These are phyloP conservation scores for Pseudogymnoascus sp. DNA, from an alignment of 2,329 filamentous ascomycete genomes.

Conservation along the genomic window DNA sequence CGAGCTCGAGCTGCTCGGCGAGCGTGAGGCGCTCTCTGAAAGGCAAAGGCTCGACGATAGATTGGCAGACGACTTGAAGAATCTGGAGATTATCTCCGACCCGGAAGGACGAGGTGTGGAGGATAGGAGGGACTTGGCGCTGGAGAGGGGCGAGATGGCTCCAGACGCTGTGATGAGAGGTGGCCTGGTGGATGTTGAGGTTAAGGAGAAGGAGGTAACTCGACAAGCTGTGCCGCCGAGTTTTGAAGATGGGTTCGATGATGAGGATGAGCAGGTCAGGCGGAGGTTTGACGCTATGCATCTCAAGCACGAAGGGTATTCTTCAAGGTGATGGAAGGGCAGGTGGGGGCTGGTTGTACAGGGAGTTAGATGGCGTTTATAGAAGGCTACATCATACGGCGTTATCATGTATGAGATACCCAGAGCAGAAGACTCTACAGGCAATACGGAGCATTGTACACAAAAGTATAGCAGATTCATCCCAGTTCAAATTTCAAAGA, in stretches of 20 bases:
- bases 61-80: conserved; percentile 23
- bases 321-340: conserved; percentile 20
- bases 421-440: not conserved
- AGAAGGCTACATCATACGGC: not conserved
- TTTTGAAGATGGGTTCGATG: conserved; percentile 21
- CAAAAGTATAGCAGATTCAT: not conserved
- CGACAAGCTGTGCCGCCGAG: conserved; percentile 34
- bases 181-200: conserved; percentile 38
- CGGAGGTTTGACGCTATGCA: conserved; percentile 25
- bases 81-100: conserved; percentile 39
- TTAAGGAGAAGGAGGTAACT: conserved; percentile 44
- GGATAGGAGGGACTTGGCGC: conserved; percentile 38
- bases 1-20: conserved; percentile 57
- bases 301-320: conserved; percentile 26
- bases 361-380: conserved; percentile 4
- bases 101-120: conserved; percentile 30
- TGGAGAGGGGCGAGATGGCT: conserved; percentile 40
- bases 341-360: conserved; percentile 13
- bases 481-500: not conserved
- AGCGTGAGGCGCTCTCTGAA: conserved; percentile 46
- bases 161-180: conserved; percentile 15
- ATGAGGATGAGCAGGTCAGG: conserved; percentile 25
- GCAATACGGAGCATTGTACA: not conserved
- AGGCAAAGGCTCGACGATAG: conserved; percentile 31
- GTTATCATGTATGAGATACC: conserved; percentile 4